These are phyloP conservation scores for Kluyveromyces marxianus DNA, from an alignment of 1,139 yeast genomes.

Conservation along the genomic window DNA sequence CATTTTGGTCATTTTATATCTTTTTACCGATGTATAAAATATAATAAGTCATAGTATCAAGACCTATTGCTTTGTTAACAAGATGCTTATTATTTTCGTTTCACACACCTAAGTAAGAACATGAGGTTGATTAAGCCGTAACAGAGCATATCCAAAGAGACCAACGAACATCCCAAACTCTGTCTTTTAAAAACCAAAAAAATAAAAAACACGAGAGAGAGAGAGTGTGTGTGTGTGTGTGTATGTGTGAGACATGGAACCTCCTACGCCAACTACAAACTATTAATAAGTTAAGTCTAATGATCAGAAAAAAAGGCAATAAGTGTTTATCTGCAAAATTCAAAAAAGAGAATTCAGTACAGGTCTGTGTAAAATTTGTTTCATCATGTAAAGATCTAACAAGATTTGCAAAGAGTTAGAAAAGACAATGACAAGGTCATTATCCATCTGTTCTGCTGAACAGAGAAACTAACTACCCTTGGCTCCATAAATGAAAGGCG, in stretches of 20 bases:
- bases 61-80: constrained; percentile 1
- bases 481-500: neutral
- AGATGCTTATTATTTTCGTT: neutral
- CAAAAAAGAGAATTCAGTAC: constrained; percentile 32
- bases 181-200: too few relatives aligned
- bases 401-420: neutral
- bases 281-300: neutral
- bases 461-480: neutral
- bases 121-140: neutral
- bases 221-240: neutral
- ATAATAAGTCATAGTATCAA: constrained; percentile 6
- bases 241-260: too few relatives aligned
- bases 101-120: neutral
- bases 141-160: neutral
- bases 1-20: constrained; percentile 5
- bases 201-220: neutral
- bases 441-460: constrained; percentile 10
- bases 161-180: neutral
- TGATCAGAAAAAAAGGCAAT: constrained; percentile 30
- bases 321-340: constrained; percentile 29
- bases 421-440: neutral
- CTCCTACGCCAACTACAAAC: too few relatives aligned
- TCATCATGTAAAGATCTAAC: constrained; percentile 30
- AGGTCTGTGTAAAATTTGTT: constrained; percentile 38
- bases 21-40: constrained; percentile 4